Evolutionary conservation across 441 rosid genomes (phyloP).

Genomic region (Croton laevigatus): DNA sequence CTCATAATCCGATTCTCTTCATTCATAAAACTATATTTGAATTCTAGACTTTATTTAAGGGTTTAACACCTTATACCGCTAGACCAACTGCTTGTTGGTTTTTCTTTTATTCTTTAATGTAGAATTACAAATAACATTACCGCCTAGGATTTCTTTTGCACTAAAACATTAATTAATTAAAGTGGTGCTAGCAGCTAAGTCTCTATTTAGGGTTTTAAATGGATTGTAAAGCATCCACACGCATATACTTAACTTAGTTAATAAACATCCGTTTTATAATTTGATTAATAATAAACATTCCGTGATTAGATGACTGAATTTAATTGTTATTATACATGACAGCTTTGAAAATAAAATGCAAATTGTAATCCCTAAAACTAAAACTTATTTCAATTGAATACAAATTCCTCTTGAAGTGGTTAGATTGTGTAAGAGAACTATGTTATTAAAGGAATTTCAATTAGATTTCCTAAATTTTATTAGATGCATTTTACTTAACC

Average conservation of each 20-base stretch:
- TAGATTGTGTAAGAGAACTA: background rate
- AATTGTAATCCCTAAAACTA: background rate
- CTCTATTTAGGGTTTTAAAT: background rate
- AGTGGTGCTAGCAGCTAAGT: background rate
- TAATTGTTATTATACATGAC: background rate
- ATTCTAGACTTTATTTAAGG: no score
- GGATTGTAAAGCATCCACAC: background rate
- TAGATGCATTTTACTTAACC: no score
- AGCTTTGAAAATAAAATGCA: background rate
- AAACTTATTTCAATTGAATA: background rate
- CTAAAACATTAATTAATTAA: background rate
- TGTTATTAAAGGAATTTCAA: background rate
- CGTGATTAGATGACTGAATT: background rate
- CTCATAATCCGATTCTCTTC: no score
- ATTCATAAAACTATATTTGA: no score
- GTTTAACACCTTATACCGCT: no score
- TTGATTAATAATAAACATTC: background rate
- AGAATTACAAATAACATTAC: no score
- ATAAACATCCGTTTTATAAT: slow-evolving; percentile 7
- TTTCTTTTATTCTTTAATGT: no score
- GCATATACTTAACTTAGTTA: background rate
- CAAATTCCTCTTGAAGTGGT: background rate
- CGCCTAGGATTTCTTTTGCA: background rate
- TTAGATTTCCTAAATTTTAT: background rate
- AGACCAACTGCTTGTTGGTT: no score